Percentiles rank a stretch among this genome's conserved stretches.
phyloP scores from a whole-genome alignment of 176 grass and related monocot genomes.

The Eleusine indica region DNA sequence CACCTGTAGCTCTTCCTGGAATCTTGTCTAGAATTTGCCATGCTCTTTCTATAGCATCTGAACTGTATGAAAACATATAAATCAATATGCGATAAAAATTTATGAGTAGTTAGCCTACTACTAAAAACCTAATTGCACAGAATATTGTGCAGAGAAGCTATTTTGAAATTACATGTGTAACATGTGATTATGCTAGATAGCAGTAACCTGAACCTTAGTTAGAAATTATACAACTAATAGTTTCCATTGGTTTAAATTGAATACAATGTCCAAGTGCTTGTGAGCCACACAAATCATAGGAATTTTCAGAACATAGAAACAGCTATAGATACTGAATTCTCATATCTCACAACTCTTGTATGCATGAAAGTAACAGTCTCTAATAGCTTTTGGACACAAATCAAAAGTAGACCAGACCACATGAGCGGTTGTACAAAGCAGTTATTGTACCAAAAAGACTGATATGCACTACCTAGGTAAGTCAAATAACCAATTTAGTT shows the following conservation, averaged over 20 bases:
- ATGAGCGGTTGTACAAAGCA: constrained; percentile 2
- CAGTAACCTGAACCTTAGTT: not conserved
- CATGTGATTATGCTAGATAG: not conserved
- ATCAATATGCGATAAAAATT: constrained; percentile 12
- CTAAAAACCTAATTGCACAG: constrained; percentile 1
- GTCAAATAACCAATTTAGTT: constrained; percentile 10
- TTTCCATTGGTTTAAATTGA: constrained; percentile 14
- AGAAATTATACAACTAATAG: not conserved
- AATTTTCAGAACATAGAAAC: constrained; percentile 17
- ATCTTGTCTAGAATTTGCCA: constrained; percentile 83
- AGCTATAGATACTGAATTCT: constrained; percentile 3
- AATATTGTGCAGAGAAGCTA: not conserved
- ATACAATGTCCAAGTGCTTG: not conserved
- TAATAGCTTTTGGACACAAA: not conserved
- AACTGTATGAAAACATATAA: constrained; percentile 61
- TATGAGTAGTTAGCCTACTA: constrained; percentile 14
- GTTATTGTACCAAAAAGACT: constrained; percentile 2
- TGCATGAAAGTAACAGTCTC: not conserved
- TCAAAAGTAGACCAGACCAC: not conserved
- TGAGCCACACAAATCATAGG: not conserved
- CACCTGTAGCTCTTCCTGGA: constrained; percentile 82
- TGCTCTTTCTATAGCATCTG: constrained; percentile 96
- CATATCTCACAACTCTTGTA: not conserved
- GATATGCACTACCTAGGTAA: not conserved
- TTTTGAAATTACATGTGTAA: not conserved